Evolutionary conservation across 306 rosid species (phyloP).

Genomic region (Inga oerstediana): DNA sequence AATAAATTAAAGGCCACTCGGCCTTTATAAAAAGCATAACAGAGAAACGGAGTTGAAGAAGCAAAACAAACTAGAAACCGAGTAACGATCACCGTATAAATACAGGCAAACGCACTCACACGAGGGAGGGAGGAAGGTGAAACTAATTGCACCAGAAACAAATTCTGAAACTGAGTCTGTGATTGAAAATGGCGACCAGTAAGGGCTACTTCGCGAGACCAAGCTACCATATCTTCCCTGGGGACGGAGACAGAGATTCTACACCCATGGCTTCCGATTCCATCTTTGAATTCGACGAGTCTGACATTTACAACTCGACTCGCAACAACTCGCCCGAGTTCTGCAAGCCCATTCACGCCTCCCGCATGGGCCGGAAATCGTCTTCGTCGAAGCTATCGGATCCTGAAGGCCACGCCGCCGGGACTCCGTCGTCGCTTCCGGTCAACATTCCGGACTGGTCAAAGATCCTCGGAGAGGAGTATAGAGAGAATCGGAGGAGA

Average conservation of each 20-base stretch:
- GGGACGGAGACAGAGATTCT: slow-evolving; percentile 38
- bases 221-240: slow-evolving; percentile 54
- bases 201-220: slow-evolving; percentile 50
- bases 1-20: background rate
- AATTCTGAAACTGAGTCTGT: background rate
- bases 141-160: background rate
- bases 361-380: slow-evolving; percentile 43
- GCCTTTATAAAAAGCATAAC: slow-evolving; percentile 57
- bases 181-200: slow-evolving; percentile 57
- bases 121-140: background rate
- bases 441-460: slow-evolving; percentile 88
- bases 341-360: slow-evolving; percentile 36
- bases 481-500: slow-evolving; percentile 42
- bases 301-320: slow-evolving; percentile 61
- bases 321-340: slow-evolving; percentile 59
- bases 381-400: slow-evolving; percentile 36
- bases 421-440: slow-evolving; percentile 59
- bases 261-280: slow-evolving; percentile 43
- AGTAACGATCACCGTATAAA: background rate
- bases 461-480: slow-evolving; percentile 72
- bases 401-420: slow-evolving; percentile 32
- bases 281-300: slow-evolving; percentile 69
- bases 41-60: slow-evolving; percentile 1
- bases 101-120: background rate
- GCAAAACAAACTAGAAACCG: slow-evolving; percentile 17